Base-by-base conservation (phyloP, 2,329 filamentous ascomycete species). In the Ophiostoma triangulosporum region DNA sequence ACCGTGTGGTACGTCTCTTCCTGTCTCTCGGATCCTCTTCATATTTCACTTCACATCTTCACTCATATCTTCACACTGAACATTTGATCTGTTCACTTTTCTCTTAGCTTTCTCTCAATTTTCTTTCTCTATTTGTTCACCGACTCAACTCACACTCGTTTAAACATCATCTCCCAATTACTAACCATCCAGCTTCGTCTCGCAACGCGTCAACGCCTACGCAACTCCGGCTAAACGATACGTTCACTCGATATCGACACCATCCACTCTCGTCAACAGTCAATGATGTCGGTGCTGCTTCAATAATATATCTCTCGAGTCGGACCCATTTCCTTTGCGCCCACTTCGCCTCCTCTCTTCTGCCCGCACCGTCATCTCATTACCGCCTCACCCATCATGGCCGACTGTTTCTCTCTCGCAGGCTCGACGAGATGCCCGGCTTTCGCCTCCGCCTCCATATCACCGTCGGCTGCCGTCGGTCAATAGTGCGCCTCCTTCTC, bases 381-480 rank as follows among this genome's bases (percentile, higher is more conserved):
- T 36, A 15, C 43, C 48, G 45, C 33, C 48, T 26, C 24, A 29
- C 27, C 20, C 24, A 57, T 62, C 50, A 67, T 66, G 62, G 60
- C 66, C 4, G 61, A 60, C 27, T 76, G 88, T 65, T 77, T 93
- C 61, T 82, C 87, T 27, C 74, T 94, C 33, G 69, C 77, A 54
- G 81, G 76, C 57, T 91, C 88, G 31, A 82, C 73, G 5, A 68
- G 75, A 53, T 94, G 88, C 67, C 74, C 83, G 48, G 84, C 86
- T 3, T 94, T 89, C 66, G 74, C 77, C 64, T 73, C 75, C 38
- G 50, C 86, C 6, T 88, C 85, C 0, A 74, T 94, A 57, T 87
- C 84, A 31, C 85, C 79, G 32, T 38, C 53, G 12, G 53, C 54
- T 17, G 56, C 56, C 8, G 26, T 11, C 12, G 43, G 54, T 4